Conservation (phyloP, 805 yeast genomes). For the Zygosaccharomyces pseudorouxii region DNA sequence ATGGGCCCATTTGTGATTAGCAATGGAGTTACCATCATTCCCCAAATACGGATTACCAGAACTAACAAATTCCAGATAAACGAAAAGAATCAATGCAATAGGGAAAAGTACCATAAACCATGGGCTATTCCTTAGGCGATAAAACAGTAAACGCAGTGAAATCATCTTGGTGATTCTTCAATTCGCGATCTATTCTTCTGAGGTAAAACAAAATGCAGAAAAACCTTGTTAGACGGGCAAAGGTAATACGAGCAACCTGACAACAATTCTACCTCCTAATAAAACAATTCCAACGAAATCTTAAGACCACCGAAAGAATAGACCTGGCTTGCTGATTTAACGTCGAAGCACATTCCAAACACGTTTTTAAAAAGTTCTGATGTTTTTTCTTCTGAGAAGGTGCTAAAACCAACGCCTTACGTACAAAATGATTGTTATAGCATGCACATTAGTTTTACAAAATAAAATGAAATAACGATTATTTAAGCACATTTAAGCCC, state of each 20-base stretch:
- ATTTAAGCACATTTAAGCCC: not conserved
- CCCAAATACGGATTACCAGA: slow-evolving; percentile 24
- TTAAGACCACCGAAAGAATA: not conserved
- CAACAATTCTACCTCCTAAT: not conserved
- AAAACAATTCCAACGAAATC: not conserved
- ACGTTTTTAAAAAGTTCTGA: not conserved
- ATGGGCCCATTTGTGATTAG: slow-evolving; percentile 35
- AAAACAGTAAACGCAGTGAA: slow-evolving; percentile 20
- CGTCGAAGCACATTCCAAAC: not conserved
- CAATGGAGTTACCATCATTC: slow-evolving; percentile 22
- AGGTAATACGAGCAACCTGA: not conserved
- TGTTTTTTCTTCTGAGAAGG: not conserved
- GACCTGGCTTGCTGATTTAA: not conserved
- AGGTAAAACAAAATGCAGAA: not conserved
- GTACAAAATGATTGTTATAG: not conserved
- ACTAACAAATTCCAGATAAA: slow-evolving; percentile 23
- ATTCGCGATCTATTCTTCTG: not conserved
- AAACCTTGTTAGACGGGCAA: not conserved
- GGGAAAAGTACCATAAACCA: slow-evolving; percentile 25
- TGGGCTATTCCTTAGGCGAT: slow-evolving; percentile 30
- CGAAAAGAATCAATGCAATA: slow-evolving; percentile 16
- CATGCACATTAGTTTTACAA: not conserved
- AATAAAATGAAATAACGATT: not conserved
- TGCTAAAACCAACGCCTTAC: not conserved
- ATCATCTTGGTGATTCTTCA: slow-evolving; percentile 8